Conservation (phyloP, 306 rosid genomes). For the Castanea mollissima region DNA sequence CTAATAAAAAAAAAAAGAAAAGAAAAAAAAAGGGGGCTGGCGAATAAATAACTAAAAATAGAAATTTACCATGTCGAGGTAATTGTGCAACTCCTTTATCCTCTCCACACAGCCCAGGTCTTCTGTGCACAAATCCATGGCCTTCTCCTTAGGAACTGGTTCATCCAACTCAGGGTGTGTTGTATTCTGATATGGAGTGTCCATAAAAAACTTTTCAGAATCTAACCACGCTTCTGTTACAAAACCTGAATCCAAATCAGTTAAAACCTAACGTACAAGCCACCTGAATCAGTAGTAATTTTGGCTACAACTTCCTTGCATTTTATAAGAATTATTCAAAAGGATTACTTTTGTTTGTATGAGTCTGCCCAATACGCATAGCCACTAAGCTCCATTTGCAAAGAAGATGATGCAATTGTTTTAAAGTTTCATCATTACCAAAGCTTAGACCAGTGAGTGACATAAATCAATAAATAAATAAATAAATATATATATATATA, state of each 20-base stretch:
- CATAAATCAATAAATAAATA: no score
- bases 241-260: not conserved
- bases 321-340: not conserved
- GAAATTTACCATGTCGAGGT: constrained; percentile 9
- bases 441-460: not conserved
- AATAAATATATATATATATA: no score
- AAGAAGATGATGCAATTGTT: not conserved
- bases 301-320: not conserved
- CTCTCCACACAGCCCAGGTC: not conserved
- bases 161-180: not conserved
- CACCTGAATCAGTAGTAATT: no score
- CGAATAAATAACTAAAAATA: not conserved
- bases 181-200: not conserved
- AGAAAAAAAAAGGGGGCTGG: not conserved
- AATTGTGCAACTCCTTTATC: constrained; percentile 12
- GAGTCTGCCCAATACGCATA: not conserved
- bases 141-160: not conserved
- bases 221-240: not conserved
- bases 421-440: not conserved
- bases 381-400: not conserved
- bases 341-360: not conserved
- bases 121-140: not conserved
- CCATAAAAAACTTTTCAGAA: not conserved
- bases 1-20: not conserved
- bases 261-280: not conserved